phyloP scores from a whole-genome alignment of 1,284 basidiomycete genomes.

The Termitomyces sp. region DNA sequence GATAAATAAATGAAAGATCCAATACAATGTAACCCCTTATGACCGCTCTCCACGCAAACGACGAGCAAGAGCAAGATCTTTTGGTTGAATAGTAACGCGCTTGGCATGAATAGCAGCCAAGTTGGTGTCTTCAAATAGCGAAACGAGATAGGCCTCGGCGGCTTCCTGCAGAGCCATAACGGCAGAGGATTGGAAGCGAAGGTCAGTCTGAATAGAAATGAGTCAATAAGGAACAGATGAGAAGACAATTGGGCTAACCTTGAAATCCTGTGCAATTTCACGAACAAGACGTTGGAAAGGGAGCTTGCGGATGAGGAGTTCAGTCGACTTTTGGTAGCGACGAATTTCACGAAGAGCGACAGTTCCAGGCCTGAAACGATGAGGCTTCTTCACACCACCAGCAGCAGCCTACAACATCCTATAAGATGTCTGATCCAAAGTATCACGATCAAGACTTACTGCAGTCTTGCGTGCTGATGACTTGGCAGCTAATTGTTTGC shows the following conservation, averaged over 20 bases:
- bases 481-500: constrained; percentile 89
- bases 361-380: constrained; percentile 92
- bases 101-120: constrained; percentile 7
- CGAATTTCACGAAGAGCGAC: constrained; percentile 94
- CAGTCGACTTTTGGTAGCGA: constrained; percentile 17
- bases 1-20: background rate
- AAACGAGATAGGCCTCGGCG: constrained; percentile 71
- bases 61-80: constrained; percentile 34
- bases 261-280: constrained; percentile 88
- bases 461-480: constrained; percentile 65
- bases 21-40: background rate
- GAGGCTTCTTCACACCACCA: constrained; percentile 94
- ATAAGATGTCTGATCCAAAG: too few relatives aligned
- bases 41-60: constrained; percentile 40
- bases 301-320: constrained; percentile 30
- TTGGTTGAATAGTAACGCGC: constrained; percentile 52
- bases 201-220: constrained; percentile 44
- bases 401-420: constrained; percentile 36
- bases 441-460: constrained; percentile 23
- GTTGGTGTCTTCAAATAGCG: constrained; percentile 78
- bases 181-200: constrained; percentile 85
- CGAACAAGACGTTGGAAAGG: constrained; percentile 87
- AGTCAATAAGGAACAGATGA: background rate
- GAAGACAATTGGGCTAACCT: constrained; percentile 36
- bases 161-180: constrained; percentile 84